A percentile compares a stretch with the other conserved stretches of the same genome.
Evolutionary conservation across 177 flowering plant genomes (phyloP).

Genomic region (Vitis hybrid): DNA sequence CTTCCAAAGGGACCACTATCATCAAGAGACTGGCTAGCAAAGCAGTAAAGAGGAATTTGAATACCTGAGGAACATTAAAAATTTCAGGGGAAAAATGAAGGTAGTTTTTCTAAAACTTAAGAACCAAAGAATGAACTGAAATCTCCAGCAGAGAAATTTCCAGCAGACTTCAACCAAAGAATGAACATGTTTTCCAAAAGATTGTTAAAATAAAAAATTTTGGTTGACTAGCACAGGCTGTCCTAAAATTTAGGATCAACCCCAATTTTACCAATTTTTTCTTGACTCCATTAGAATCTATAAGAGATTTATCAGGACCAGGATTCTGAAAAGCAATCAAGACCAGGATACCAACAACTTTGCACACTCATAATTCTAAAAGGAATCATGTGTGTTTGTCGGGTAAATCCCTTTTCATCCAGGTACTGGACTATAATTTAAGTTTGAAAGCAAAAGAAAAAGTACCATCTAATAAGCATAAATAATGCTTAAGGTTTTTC

Average conservation of each 20-base stretch:
- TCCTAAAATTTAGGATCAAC: too few species aligned
- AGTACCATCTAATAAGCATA: too few species aligned
- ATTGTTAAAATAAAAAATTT: neutral
- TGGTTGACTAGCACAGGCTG: neutral
- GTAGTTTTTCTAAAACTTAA: neutral
- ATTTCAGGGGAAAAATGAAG: neutral
- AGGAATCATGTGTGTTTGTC: too few species aligned
- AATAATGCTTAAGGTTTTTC: too few species aligned
- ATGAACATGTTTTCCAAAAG: neutral
- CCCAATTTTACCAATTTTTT: neutral
- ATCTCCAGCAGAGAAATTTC: neutral
- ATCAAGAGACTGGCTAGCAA: slow-evolving; percentile 19
- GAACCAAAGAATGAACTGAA: too few species aligned
- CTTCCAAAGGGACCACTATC: slow-evolving; percentile 11
- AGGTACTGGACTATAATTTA: too few species aligned
- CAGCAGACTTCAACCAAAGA: neutral
- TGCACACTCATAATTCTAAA: too few species aligned
- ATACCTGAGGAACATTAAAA: slow-evolving; percentile 15
- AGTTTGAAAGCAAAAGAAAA: too few species aligned
- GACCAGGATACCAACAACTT: too few species aligned
- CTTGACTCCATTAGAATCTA: neutral
- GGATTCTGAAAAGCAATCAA: too few species aligned
- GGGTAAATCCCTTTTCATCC: too few species aligned
- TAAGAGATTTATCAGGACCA: neutral
- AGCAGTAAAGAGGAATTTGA: slow-evolving; percentile 25